Evolutionary conservation across 2,329 filamentous ascomycete species (phyloP).

Genomic region (Pestalotiopsis sp.): DNA sequence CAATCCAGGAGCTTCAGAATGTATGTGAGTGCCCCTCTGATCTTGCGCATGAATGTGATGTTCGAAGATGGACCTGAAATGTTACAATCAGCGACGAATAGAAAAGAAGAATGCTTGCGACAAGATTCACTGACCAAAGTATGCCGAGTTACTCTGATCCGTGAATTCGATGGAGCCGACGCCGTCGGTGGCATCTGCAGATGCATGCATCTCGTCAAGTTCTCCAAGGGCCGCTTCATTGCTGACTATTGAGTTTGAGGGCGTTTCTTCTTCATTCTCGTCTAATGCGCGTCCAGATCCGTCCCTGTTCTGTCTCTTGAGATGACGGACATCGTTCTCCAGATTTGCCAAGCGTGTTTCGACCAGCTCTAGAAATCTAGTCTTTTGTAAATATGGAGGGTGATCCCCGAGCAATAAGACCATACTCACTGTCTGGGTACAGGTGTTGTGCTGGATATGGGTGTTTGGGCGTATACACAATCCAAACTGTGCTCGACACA

Average conservation of each 20-base stretch:
- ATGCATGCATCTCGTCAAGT: neutral
- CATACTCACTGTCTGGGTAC: slow-evolving; percentile 4
- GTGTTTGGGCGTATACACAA: slow-evolving; percentile 10
- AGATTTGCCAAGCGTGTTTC: slow-evolving; percentile 7
- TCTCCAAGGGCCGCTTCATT: neutral
- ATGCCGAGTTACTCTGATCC: slow-evolving; percentile 4
- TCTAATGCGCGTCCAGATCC: too few species aligned
- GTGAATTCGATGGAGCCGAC: slow-evolving; percentile 13
- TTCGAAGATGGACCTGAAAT: slow-evolving; percentile 9
- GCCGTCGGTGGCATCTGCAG: slow-evolving; percentile 11
- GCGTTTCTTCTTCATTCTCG: neutral
- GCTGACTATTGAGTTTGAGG: neutral
- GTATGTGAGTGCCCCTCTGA: neutral
- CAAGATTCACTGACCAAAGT: slow-evolving; percentile 5
- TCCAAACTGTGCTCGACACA: slow-evolving; percentile 6
- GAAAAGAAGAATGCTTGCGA: neutral
- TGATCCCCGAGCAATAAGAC: neutral
- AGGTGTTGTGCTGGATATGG: slow-evolving; percentile 4
- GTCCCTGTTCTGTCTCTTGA: neutral
- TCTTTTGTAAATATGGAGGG: neutral
- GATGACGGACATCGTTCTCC: slow-evolving; percentile 9
- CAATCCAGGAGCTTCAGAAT: neutral
- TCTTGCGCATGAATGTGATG: slow-evolving; percentile 5
- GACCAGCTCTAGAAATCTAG: slow-evolving; percentile 7
- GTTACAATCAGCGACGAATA: neutral